These are phyloP conservation scores for Coniochaeta sp. DNA, from an alignment of 2,329 filamentous ascomycete genomes.

Conservation along the genomic window DNA sequence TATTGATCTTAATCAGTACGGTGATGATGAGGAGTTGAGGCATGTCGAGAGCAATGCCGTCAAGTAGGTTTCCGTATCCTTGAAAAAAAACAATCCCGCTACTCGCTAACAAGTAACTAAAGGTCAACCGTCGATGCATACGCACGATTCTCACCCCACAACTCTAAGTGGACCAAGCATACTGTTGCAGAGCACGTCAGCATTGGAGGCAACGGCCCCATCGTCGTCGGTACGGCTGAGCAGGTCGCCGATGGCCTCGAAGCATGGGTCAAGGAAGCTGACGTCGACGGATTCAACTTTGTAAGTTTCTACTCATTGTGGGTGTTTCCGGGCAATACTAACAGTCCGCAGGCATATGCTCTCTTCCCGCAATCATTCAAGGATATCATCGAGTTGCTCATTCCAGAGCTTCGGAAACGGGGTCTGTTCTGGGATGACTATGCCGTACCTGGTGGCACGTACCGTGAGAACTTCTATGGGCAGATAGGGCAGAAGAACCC, in stretches of 20 bases:
- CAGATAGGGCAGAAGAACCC: constrained; percentile 25
- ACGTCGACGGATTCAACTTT: constrained; percentile 71
- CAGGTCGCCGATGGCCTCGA: constrained; percentile 63
- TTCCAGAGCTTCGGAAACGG: constrained; percentile 53
- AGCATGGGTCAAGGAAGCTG: constrained; percentile 59
- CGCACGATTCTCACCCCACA: constrained; percentile 11
- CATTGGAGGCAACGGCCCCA: constrained; percentile 60
- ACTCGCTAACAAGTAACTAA: neutral
- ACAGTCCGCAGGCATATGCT: constrained; percentile 30
- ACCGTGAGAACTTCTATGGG: constrained; percentile 34
- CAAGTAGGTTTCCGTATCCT: constrained; percentile 21
- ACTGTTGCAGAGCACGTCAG: constrained; percentile 62
- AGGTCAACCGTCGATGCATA: constrained; percentile 12
- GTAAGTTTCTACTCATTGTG: constrained; percentile 20
- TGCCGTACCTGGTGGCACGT: constrained; percentile 32
- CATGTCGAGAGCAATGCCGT: constrained; percentile 32
- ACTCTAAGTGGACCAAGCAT: constrained; percentile 61
- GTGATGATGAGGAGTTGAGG: constrained; percentile 30
- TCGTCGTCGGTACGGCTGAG: constrained; percentile 55
- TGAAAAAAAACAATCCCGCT: neutral
- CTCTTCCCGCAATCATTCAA: constrained; percentile 54
- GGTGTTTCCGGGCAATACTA: neutral
- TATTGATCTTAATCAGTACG: constrained; percentile 35
- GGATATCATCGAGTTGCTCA: constrained; percentile 56
- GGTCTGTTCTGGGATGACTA: constrained; percentile 50